Evolutionary conservation across 257 asterid genomes (phyloP), one percentile per base, ranked within the genome.

Genomic region (Ilex asprella): DNA sequence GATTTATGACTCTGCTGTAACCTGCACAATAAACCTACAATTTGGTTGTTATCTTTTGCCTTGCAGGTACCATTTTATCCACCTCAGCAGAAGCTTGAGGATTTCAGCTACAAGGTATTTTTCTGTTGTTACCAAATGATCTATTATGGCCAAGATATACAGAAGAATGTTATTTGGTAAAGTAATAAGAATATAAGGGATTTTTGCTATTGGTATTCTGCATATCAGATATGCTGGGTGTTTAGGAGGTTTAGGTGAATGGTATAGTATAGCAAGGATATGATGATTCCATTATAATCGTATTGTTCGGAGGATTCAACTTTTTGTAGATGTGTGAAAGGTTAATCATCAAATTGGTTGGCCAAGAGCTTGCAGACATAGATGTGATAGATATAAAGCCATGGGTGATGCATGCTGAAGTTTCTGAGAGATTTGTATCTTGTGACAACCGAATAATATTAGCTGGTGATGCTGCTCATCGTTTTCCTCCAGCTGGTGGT

Each of bases 331-430:
- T 70, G 80, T 89, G 95, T 78, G 78, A 83, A 79, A 76, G 76
- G 74, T 69, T 86, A 75, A 85, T 92, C 62, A 75, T 67, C 80
- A 76, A 78, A 76, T 69, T 92, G 82, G 95, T 83, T 16, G 96
- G 99, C 11, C 86, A 74, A 73, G 96, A 82, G 88, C 95, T 92
- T 68, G 76, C 81, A 65, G 99, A 92, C 79, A 63, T 89, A 62
- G 75, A 70, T 50, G 95, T 89, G 59, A 64, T 70, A 78, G 99
- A 86, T 78, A 81, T 89, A 46, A 92, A 89, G 80, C 97, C 96
- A 29, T 92, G 99, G 99, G 94, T 82, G 70, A 92, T 89, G 99
- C 99, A 92, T 79, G 99, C 97, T 58, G 94, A 92, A 79, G 95
- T 92, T 64, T 96, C 96, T 61, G 91, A 89, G 61, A 73, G 75